Conservation (phyloP, 2,329 filamentous ascomycete species). For the Chrysoporthe deuterocubensis region DNA sequence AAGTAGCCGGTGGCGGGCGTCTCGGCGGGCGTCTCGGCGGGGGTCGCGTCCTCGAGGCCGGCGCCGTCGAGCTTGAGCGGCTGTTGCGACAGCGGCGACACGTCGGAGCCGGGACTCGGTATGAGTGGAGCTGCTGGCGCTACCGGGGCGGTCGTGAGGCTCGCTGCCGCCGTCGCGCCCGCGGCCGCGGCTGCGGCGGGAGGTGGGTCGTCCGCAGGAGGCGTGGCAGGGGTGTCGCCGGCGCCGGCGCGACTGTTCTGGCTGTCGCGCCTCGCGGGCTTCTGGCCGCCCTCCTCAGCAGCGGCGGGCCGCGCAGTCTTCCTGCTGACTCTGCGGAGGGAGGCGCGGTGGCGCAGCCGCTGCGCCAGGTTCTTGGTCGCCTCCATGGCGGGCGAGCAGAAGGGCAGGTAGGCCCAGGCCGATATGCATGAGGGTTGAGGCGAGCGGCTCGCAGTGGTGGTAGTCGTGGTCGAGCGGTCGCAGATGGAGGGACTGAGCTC, state of each 20-base stretch:
- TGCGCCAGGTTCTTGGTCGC: conserved; percentile 28
- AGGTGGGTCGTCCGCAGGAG: not conserved
- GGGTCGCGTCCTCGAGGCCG: not conserved
- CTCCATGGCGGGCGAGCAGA: conserved; percentile 28
- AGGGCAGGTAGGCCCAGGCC: conserved; percentile 2
- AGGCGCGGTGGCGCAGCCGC: conserved; percentile 25
- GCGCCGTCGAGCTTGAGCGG: conserved; percentile 32
- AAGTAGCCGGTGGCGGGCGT: conserved; percentile 22
- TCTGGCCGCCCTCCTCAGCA: not conserved
- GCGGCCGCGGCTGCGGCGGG: conserved; percentile 3
- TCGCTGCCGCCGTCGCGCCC: not conserved
- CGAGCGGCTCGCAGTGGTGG: conserved; percentile 5
- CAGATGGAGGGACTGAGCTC: not conserved
- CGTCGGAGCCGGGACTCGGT: conserved; percentile 46
- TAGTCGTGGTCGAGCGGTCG: conserved; percentile 5
- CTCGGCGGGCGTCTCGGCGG: not conserved
- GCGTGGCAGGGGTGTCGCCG: not conserved
- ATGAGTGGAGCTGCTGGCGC: conserved; percentile 18
- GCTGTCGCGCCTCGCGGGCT: conserved; percentile 2
- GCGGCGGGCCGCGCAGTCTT: conserved; percentile 5
- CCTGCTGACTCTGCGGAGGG: conserved; percentile 22
- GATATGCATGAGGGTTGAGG: conserved; percentile 24
- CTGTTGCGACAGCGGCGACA: conserved; percentile 46
- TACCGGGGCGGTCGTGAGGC: conserved; percentile 31
- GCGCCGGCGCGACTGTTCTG: not conserved